phyloP scores from a whole-genome alignment of 306 rosid genomes.

The Malus sieversii region DNA sequence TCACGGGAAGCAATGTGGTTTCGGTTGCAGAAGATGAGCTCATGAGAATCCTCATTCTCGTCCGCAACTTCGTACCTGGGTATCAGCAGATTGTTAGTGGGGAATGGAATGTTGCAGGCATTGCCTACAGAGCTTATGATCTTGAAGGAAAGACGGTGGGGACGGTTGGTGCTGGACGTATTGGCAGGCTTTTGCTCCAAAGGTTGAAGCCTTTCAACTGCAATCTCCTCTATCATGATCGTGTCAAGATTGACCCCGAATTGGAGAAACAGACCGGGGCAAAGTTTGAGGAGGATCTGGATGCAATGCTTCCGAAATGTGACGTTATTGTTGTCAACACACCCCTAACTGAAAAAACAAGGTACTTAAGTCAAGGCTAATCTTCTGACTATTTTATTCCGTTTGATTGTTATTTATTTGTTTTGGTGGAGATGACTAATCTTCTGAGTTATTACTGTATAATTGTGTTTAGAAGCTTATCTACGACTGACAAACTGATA shows the following conservation, averaged over 20 bases:
- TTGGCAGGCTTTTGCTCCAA: slow-evolving; percentile 80
- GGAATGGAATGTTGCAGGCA: slow-evolving; percentile 95
- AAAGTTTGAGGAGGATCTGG: slow-evolving; percentile 82
- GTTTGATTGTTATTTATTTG: background rate
- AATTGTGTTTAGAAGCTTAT: background rate
- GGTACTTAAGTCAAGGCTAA: slow-evolving; percentile 28
- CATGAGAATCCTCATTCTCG: slow-evolving; percentile 81
- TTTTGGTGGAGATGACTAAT: background rate
- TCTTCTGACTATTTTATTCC: background rate
- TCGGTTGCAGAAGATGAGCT: slow-evolving; percentile 97
- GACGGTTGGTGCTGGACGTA: slow-evolving; percentile 84
- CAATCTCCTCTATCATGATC: slow-evolving; percentile 81
- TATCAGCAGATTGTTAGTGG: slow-evolving; percentile 64
- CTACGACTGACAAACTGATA: background rate
- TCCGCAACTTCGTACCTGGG: slow-evolving; percentile 83
- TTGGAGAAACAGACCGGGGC: slow-evolving; percentile 78
- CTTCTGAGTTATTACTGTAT: background rate
- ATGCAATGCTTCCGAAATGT: slow-evolving; percentile 93
- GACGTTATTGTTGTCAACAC: slow-evolving; percentile 82
- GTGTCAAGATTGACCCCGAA: slow-evolving; percentile 59
- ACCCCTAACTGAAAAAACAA: slow-evolving; percentile 86
- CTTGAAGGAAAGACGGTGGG: slow-evolving; percentile 93
- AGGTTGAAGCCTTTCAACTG: slow-evolving; percentile 89
- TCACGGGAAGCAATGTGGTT: slow-evolving; percentile 86
- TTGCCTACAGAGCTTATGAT: slow-evolving; percentile 83